Evolutionary conservation across 306 rosid species (phyloP).

Genomic region (Chamaecrista fasciculata): DNA sequence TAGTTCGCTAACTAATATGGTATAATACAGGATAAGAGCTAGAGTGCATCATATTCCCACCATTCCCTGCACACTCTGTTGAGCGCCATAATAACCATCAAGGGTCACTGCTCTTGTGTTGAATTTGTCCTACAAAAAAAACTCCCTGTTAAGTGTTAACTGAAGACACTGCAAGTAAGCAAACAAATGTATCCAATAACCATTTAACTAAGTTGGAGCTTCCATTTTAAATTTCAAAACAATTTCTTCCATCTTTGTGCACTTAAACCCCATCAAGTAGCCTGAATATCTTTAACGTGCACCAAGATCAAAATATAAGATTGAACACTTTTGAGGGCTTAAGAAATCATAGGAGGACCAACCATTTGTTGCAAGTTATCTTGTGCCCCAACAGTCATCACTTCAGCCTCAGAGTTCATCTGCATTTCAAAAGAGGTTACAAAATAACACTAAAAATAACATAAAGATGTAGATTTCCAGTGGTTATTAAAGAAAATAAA

Average conservation of each 20-base stretch:
- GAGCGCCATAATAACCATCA: slow-evolving; percentile 83
- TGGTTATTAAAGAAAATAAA: slow-evolving; percentile 15
- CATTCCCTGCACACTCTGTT: slow-evolving; percentile 85
- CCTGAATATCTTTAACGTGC: slow-evolving; percentile 11
- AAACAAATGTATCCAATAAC: slow-evolving; percentile 5
- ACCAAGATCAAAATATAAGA: not conserved
- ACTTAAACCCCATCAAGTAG: not conserved
- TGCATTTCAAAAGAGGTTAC: slow-evolving; percentile 46
- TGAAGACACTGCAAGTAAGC: slow-evolving; percentile 28
- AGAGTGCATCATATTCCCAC: slow-evolving; percentile 41
- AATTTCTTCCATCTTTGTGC: not conserved
- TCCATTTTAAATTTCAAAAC: slow-evolving; percentile 19
- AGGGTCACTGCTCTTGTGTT: slow-evolving; percentile 75
- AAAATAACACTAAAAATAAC: slow-evolving; percentile 8
- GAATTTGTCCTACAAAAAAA: slow-evolving; percentile 73
- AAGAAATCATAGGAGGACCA: slow-evolving; percentile 39
- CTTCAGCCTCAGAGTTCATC: slow-evolving; percentile 76
- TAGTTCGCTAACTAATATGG: slow-evolving; percentile 1
- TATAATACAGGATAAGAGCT: slow-evolving; percentile 29
- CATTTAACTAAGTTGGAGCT: slow-evolving; percentile 23
- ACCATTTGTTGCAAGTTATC: slow-evolving; percentile 97
- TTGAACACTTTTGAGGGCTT: slow-evolving; percentile 21
- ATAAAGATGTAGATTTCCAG: slow-evolving; percentile 7
- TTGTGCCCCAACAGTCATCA: slow-evolving; percentile 74
- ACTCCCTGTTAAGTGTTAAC: slow-evolving; percentile 17